Evolutionary conservation across 108 stramenopile genomes (phyloP), one percentile per base, ranked within the genome.

Genomic region (Chaetoceros muelleri): DNA sequence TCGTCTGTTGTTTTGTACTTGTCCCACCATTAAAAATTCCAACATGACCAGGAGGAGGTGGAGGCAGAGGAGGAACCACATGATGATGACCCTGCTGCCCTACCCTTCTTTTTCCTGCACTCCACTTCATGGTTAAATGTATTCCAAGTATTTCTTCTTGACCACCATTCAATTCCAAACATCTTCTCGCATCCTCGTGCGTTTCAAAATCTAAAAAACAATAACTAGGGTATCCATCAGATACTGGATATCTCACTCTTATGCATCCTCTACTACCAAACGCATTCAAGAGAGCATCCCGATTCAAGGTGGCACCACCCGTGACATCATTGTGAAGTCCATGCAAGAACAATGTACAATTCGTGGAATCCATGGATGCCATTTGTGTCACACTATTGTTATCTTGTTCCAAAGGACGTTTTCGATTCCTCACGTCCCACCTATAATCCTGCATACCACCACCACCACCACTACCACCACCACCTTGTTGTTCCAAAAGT

Each of bases 201-300:
- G 73, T 61, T 3, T 52, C 57, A 58, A 94, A 94, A 61, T 94
- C 88, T 29, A 85, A 59, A 69, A 94, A 94, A 48, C 75, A 74
- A 69, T 70, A 94, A 59, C 69, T 79, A 23, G 73, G 65, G 10
- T 65, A 65, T 21, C 28, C 20, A 2, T 73, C 59, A 29, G 64
- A 44, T 19, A 64, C 60, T 5, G 86, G 87, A 56, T 70, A 69
- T 45, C 87, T 72, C n/a, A 87, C 69, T 7, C 50, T 30, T 0
- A 59, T 46, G n/a, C 67, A 64, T 3, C 64, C 72, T 63, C 70
- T 83, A 27, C 70, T 66, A 45, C 58, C 48, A 67, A 87, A 87
- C 28, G 84, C 75, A 57, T 65, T 57, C 60, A 79, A 65, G 10
- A 89, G 54, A 1, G 62, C 68, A 10, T 67, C 65, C 24, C 50